A percentile compares a stretch with the other conserved stretches of the same genome.
These are phyloP conservation scores for Cryptococcus jaspeensis DNA, from an alignment of 1,284 basidiomycete species.

Conservation along the genomic window DNA sequence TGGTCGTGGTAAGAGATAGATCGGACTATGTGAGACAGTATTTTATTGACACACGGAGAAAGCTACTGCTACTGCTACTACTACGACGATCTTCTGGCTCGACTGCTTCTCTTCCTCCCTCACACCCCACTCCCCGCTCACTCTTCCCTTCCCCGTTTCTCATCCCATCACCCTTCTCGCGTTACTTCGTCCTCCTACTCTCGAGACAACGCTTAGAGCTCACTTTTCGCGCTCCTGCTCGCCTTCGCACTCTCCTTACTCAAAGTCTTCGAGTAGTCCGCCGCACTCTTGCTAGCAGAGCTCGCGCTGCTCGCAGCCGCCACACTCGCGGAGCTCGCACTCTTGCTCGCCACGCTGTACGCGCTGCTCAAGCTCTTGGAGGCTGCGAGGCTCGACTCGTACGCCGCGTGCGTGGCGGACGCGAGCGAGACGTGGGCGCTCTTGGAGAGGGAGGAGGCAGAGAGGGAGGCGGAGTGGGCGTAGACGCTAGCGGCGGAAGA, in stretches of 20 bases:
- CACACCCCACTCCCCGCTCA: neutral
- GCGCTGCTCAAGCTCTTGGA: slow-evolving; percentile 27
- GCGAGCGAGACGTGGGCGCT: slow-evolving; percentile 31
- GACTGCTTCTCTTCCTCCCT: slow-evolving; percentile 1
- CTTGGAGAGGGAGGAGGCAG: slow-evolving; percentile 30
- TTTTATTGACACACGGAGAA: neutral
- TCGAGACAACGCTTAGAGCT: slow-evolving; percentile 23
- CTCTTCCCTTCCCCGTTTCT: neutral
- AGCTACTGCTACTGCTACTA: neutral
- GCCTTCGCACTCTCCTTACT: slow-evolving; percentile 35
- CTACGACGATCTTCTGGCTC: neutral
- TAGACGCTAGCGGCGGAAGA: slow-evolving; percentile 55
- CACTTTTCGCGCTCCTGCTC: slow-evolving; percentile 34
- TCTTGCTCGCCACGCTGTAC: slow-evolving; percentile 54
- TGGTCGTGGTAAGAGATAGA: too few species aligned
- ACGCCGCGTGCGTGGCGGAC: slow-evolving; percentile 33
- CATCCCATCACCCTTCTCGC: neutral
- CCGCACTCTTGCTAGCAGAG: slow-evolving; percentile 31
- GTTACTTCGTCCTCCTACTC: neutral
- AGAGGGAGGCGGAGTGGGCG: slow-evolving; percentile 38
- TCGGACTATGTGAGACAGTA: too few species aligned
- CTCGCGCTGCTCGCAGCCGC: slow-evolving; percentile 26
- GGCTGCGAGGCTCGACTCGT: slow-evolving; percentile 34
- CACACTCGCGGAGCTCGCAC: slow-evolving; percentile 26
- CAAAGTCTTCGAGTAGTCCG: slow-evolving; percentile 31